These are phyloP conservation scores for Penicillium sclerotiorum DNA, from an alignment of 2,329 filamentous ascomycete species.

Conservation along the genomic window DNA sequence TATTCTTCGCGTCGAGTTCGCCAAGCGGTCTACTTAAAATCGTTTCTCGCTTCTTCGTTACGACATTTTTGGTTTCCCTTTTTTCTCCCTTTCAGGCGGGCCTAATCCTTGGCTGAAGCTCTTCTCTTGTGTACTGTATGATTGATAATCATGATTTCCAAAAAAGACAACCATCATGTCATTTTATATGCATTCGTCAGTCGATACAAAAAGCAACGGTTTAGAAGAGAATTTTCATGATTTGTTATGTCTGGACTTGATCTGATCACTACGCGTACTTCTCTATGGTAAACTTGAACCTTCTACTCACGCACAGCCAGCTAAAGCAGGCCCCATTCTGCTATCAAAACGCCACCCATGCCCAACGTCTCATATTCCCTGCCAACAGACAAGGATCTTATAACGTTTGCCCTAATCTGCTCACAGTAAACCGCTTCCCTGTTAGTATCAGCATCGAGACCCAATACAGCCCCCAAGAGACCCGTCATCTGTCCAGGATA, in stretches of 20 bases:
- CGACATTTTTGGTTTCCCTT: slow-evolving; percentile 30
- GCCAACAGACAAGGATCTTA: background rate
- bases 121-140: slow-evolving; percentile 41
- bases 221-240: slow-evolving; percentile 24
- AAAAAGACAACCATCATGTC: slow-evolving; percentile 36
- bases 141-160: slow-evolving; percentile 41
- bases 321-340: background rate
- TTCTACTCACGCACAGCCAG: no score
- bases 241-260: background rate
- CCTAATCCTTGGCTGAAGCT: slow-evolving; percentile 32
- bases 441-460: background rate
- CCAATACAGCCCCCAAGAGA: background rate
- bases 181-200: slow-evolving; percentile 33
- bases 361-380: background rate
- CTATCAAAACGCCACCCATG: background rate
- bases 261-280: background rate
- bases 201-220: slow-evolving; percentile 32
- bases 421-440: background rate
- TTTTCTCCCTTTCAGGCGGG: slow-evolving; percentile 34
- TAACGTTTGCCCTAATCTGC: background rate
- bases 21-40: slow-evolving; percentile 49
- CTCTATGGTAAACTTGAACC: background rate
- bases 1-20: slow-evolving; percentile 57
- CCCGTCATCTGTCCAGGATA: slow-evolving; percentile 2
- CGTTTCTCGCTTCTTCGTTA: slow-evolving; percentile 30